Percentiles rank a stretch among this genome's conserved stretches.
Conservation (phyloP, 257 asterid genomes). For the Mentha longifolia region DNA sequence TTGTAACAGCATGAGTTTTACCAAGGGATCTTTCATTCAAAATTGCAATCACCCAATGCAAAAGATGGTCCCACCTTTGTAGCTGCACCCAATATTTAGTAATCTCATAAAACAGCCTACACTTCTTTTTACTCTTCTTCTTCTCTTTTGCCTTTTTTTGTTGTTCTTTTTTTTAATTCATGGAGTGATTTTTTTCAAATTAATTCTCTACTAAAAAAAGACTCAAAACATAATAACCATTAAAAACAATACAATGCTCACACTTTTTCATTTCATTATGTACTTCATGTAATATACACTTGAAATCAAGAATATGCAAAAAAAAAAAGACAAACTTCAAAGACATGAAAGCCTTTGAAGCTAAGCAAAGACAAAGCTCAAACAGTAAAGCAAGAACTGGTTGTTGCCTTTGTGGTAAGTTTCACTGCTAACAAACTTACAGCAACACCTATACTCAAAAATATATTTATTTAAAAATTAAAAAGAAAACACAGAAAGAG, state of each 20-base stretch:
- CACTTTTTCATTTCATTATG: not conserved
- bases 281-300: not conserved
- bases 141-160: slow-evolving; percentile 2
- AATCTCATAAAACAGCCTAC: slow-evolving; percentile 26
- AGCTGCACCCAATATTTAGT: slow-evolving; percentile 24
- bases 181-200: not conserved
- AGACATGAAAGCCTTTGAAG: slow-evolving; percentile 31
- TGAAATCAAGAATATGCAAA: not conserved
- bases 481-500: not conserved
- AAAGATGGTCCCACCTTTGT: slow-evolving; percentile 41
- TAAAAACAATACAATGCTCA: not conserved
- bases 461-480: too few species aligned
- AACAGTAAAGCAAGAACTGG: slow-evolving; percentile 25
- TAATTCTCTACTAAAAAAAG: not conserved
- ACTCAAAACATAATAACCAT: not conserved
- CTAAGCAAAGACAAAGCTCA: slow-evolving; percentile 34
- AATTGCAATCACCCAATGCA: slow-evolving; percentile 27
- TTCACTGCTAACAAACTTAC: slow-evolving; percentile 29
- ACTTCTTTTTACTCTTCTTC: slow-evolving; percentile 14
- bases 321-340: slow-evolving; percentile 17
- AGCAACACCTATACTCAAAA: not conserved
- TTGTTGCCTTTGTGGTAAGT: slow-evolving; percentile 32
- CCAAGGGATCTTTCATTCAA: slow-evolving; percentile 9
- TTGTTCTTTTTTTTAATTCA: not conserved
- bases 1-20: too few species aligned